A percentile compares a stretch with the other conserved stretches of the same genome.
These are phyloP conservation scores for Tulasnella sp. DNA, from an alignment of 768 basidiomycete genomes.

Conservation along the genomic window DNA sequence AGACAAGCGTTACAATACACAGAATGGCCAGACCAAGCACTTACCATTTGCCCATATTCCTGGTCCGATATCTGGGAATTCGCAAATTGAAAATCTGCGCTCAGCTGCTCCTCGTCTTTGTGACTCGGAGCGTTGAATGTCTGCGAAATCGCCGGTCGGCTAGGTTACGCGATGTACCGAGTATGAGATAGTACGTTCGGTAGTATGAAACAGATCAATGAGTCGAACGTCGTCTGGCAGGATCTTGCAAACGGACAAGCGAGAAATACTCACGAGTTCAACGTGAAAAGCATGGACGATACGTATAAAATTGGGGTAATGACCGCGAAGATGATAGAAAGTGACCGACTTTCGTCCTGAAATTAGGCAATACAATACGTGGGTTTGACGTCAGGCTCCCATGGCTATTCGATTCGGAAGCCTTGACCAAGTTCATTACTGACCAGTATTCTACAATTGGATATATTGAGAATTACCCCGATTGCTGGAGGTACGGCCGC, in stretches of 20 bases:
- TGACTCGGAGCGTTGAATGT: too few species aligned
- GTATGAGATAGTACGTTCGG: too few species aligned
- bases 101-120: background rate
- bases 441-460: background rate
- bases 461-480: background rate
- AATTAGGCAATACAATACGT: background rate
- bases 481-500: slow-evolving; percentile 7
- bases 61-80: background rate
- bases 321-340: background rate
- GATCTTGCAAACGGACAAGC: too few species aligned
- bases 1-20: too few species aligned
- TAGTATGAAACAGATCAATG: too few species aligned
- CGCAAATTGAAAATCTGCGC: background rate
- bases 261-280: slow-evolving; percentile 1
- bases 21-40: too few species aligned
- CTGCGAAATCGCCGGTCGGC: too few species aligned
- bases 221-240: too few species aligned
- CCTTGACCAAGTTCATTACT: background rate
- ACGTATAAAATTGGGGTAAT: background rate
- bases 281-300: background rate
- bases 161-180: too few species aligned
- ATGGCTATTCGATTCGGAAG: background rate
- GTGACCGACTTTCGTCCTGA: background rate
- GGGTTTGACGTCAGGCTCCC: background rate
- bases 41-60: too few species aligned